Evolutionary conservation across 345 rosid genomes (phyloP).

Genomic region (Eucalyptus urophylla): DNA sequence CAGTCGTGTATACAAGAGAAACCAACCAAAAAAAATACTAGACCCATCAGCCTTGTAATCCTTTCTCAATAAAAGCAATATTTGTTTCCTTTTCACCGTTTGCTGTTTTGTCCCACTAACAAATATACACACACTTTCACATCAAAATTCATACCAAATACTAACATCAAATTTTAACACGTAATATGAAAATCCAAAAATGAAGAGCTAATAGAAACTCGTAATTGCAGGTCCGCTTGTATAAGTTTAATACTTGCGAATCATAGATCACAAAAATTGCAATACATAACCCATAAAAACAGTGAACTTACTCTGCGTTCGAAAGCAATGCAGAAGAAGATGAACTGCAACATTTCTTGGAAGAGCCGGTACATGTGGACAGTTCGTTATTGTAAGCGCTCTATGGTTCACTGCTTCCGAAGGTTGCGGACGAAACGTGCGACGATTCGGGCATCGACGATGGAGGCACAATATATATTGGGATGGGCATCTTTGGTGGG

Average conservation of each 20-base stretch:
- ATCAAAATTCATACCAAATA: too few species aligned
- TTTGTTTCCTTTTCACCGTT: too few species aligned
- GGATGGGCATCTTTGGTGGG: not conserved
- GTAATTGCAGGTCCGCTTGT: not conserved
- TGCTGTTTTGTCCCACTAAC: too few species aligned
- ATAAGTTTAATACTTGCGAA: not conserved
- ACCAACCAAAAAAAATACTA: too few species aligned
- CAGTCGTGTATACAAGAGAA: too few species aligned
- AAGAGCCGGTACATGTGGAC: not conserved
- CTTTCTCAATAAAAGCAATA: too few species aligned
- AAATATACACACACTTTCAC: too few species aligned
- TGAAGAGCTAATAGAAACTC: not conserved
- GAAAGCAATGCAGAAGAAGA: not conserved
- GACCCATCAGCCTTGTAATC: too few species aligned
- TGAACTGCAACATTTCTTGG: not conserved
- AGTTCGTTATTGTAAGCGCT: not conserved
- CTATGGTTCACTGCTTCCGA: not conserved
- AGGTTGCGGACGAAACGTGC: not conserved
- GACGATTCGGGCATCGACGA: not conserved
- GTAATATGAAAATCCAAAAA: not conserved
- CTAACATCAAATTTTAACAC: too few species aligned
- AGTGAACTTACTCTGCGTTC: too few species aligned
- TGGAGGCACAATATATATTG: not conserved
- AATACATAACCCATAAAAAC: too few species aligned
- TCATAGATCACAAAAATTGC: too few species aligned